Base-by-base conservation (phyloP, 768 basidiomycete genomes). In the Tubosaeta sp. region DNA sequence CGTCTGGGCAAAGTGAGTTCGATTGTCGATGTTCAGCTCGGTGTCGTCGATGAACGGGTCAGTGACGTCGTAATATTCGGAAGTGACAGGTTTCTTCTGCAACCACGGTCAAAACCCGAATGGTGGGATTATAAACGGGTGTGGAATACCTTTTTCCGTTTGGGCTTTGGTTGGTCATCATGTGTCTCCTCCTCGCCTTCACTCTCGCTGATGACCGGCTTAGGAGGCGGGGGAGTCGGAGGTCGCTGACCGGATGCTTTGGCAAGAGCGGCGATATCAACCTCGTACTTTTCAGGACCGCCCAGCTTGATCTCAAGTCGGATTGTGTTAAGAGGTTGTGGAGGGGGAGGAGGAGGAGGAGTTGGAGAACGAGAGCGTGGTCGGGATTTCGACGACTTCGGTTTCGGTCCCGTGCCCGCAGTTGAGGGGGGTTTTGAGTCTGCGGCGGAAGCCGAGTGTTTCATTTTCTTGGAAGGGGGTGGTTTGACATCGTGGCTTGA, bases 11-110 rank as follows among this genome's bases (percentile, higher is more conserved):
- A 94, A 89, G 71, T 81, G 91, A 2, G 88, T 93, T 5, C 95
- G 85, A 65, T 95, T 85, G 72, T 98, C 95, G 43, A 95, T 73
- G 25, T 83, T 85, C 51, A 95, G 75, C 65, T 98, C 95, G 2
- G 92, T 91, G 71, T 99, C 97, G 76, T 99, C 97, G 64, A 99
- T 97, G 73, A 98, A 98, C 0, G 91, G 88, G 71, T 99, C 97
- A 0, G 77, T 73, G 17, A 85, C 76, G 72, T 99, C 95, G 75
- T 99, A 99, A 62, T 93, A 91, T 64, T 88, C 90, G 19, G 82
- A 71, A 0, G 76, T 74, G 1, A 69, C 66, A 51, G 75, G 79
- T 64, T 83, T 84, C 67, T 76, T 73, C 73, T 77, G 57, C 19
- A 43, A 32, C 46, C 16, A 37, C 1, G 31, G 35, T 66, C 9